Evolutionary conservation across 768 basidiomycete species (phyloP).

Genomic region (Russula virescens): DNA sequence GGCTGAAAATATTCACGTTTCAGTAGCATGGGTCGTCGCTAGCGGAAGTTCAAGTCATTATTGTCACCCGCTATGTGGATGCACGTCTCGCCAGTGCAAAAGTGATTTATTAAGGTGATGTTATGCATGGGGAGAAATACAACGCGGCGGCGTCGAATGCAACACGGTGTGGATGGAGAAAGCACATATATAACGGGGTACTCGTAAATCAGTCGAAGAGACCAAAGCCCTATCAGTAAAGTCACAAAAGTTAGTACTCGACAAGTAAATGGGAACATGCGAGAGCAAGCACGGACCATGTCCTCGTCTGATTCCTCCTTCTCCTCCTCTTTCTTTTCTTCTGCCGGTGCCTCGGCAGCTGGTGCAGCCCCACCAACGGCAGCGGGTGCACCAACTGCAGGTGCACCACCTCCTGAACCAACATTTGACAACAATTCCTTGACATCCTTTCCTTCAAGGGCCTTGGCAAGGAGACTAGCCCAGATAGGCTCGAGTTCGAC

Average conservation of each 20-base stretch:
- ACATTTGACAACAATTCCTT: slow-evolving; percentile 95
- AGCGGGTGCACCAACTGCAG: slow-evolving; percentile 55
- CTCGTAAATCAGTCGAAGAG: slow-evolving; percentile 72
- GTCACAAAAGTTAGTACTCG: slow-evolving; percentile 1
- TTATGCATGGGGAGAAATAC: slow-evolving; percentile 10
- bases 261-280: neutral
- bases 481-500: slow-evolving; percentile 95
- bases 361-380: slow-evolving; percentile 54
- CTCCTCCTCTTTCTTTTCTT: slow-evolving; percentile 81
- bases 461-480: slow-evolving; percentile 95
- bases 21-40: neutral
- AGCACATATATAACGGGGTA: neutral
- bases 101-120: slow-evolving; percentile 3
- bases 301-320: slow-evolving; percentile 89
- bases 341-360: slow-evolving; percentile 65
- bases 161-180: slow-evolving; percentile 2
- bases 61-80: neutral
- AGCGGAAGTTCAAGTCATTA: neutral
- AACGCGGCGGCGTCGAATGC: slow-evolving; percentile 1
- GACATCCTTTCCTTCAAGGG: slow-evolving; percentile 96
- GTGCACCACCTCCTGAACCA: slow-evolving; percentile 85
- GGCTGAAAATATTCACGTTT: too few species aligned
- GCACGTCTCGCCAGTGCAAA: neutral
- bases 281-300: slow-evolving; percentile 52
- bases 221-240: slow-evolving; percentile 75